Base-by-base conservation (phyloP, 345 rosid genomes). In the Brassica nigra region DNA sequence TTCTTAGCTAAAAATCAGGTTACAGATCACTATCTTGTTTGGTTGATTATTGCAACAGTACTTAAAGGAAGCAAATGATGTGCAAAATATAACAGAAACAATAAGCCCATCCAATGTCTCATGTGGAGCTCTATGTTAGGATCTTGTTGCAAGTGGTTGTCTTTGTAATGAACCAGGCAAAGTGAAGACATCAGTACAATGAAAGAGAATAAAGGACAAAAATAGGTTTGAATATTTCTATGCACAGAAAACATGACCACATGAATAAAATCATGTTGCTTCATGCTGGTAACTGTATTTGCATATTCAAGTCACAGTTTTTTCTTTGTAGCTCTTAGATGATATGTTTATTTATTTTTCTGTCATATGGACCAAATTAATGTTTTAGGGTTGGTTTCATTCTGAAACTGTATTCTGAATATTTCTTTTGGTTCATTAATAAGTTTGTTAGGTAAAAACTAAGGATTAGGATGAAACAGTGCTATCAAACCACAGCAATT, bases 401-500 rank as follows among this genome's bases (percentile, higher is more conserved):
- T 75, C 55, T 54, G 37, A 54, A 55, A 54, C 58, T 28, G 9
- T 15, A 44, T 67, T 76, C 4, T 76, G 33, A 67, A 15, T 39
- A 66, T 34, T 23, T 54, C 20, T 55, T 62, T 66, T 75, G 39
- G 78, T 66, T 66, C 8, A 4, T 66, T 54, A 54, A n/a, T 36
- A 75, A n/a, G 27, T 59, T 59, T 29, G 79, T n/a, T 76, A 15
- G 73, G 30, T 36, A 3, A 55, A 6, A 67, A 6, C 12, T 30
- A 16, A 68, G 37, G 42, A 29, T 49, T 64, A 3, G 8, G 81
- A 63, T 71, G 64, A 47, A 70, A 34, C 7, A 71, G 15, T 64
- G 59, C 59, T 71, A 37, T 78, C 71, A 77, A 62, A 69, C 75
- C 33, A 61, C 7, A 66, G 66, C 80, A 69, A 68, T 68, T 59